Evolutionary conservation across 192 early-diverging fungal species (phyloP), one percentile per base, ranked within the genome.

Genomic region (Coemansia sp.): DNA sequence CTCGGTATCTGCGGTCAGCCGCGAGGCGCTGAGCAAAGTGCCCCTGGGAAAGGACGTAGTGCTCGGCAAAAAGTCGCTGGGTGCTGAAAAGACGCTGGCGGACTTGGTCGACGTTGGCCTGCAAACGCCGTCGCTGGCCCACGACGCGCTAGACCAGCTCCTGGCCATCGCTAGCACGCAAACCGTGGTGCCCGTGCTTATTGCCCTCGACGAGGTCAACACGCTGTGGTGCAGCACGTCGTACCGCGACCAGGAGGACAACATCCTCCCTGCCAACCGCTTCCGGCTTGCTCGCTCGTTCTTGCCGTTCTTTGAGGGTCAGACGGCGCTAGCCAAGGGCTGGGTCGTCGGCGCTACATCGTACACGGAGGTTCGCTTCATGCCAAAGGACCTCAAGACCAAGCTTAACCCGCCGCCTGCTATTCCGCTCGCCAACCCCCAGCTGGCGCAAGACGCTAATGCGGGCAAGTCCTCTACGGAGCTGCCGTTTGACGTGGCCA

Each of bases 121-220:
- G 19, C 64, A 67, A 24, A 64, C 71, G 15, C 81, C 81, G 37
- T 56, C 68, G 27, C 61, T 75, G 38, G 56, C 76, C 1, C 81
- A 83, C 24, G 67, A 54, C 8, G 75, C 59, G 22, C 62, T 83
- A 25, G 81, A 83, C 32, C 49, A 43, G 10, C 59, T 83, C 14
- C 59, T 83, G 29, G 60, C 46, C 2, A 61, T 75, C 17, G 76
- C 72, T 7, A 72, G 76, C 45, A 47, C 67, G 35, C 81, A 83
- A 61, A 78, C 67, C 3, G 25, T 42, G 17, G 76, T 83, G 11
- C 81, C 81, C 0, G 71, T 83, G 17, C 45, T 83, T 25, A 43
- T 83, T 36, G 81, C 76, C 11, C 51, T 83, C 6, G 81, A 83
- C 56, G 72, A 75, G 4, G 73, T 83, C 62, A 83, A 83, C 59